Conservation (phyloP, 192 early-diverging fungal genomes). For the Lobulomyces angularis region DNA sequence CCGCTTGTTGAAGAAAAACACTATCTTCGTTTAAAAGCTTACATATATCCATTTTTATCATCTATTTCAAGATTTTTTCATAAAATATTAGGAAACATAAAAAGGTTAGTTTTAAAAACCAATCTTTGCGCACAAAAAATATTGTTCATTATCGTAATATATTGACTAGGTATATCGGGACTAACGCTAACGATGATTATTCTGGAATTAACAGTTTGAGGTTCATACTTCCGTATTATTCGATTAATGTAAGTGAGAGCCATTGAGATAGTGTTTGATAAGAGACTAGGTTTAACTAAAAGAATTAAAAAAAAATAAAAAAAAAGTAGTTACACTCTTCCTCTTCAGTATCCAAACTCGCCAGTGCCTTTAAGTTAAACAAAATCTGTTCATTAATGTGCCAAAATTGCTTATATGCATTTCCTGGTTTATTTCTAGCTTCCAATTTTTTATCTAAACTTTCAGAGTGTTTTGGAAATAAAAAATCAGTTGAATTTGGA, state of each 20-base stretch:
- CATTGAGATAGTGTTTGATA: conserved; percentile 15
- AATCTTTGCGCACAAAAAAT: conserved; percentile 93
- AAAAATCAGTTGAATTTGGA: background rate
- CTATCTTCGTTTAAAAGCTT: conserved; percentile 58
- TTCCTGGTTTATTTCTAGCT: conserved; percentile 17
- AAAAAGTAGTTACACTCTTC: conserved; percentile 21
- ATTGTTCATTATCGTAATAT: conserved; percentile 95
- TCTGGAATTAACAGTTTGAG: conserved; percentile 56
- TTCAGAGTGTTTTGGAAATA: background rate
- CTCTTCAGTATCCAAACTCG: conserved; percentile 22
- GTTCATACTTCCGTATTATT: conserved; percentile 40
- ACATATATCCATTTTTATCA: conserved; percentile 82
- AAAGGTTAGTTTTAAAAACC: conserved; percentile 19
- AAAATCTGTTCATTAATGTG: conserved; percentile 22
- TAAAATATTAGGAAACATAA: too few species aligned
- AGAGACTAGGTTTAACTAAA: conserved; percentile 13
- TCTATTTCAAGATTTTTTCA: conserved; percentile 24
- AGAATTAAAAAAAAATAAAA: conserved; percentile 11
- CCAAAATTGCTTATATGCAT: conserved; percentile 34
- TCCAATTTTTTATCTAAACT: background rate
- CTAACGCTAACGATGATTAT: conserved; percentile 80
- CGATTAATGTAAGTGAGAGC: conserved; percentile 42
- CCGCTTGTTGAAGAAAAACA: conserved; percentile 86
- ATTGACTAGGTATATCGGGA: conserved; percentile 73
- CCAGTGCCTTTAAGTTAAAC: conserved; percentile 12